Base-by-base conservation (phyloP, 306 rosid genomes). In the Rubus parviflorus region DNA sequence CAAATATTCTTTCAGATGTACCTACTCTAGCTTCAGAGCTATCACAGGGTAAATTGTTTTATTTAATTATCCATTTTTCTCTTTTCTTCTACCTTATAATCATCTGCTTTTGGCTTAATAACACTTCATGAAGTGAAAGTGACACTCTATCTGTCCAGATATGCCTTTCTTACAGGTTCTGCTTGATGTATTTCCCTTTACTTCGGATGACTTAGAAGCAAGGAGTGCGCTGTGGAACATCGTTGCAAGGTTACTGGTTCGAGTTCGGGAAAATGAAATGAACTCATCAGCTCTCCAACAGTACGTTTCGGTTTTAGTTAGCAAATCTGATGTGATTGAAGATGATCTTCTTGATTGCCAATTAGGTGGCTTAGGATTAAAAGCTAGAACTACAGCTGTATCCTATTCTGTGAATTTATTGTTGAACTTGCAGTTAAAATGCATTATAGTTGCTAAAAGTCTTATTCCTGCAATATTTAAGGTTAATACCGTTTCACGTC, bases 161-260 rank as follows among this genome's bases (percentile, higher is more conserved):
- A 75, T 84, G 63, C 8, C 60, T 72, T 85, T 95, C 64, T 76
- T 95, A 45, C 97, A 75, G 82, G 92, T 97, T 77, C 85, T 95
- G 81, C 90, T 95, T 74, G 98, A 95, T 67, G 74, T 88, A 72
- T 95, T 95, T 81, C 88, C 97, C 83, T 92, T 88, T 74, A 89
- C 91, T 83, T 87, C 91, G 83, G 91, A 88, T 57, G 98, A 94
- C 79, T 61, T 78, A 75, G 98, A 90, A 86, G 97, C 93, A 63
- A 89, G 92, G 74, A 89, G 90, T 84, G 97, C 98, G 75, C 75
- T 90, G 25, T 94, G 98, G 98, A 94, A 80, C 75, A 84, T 88
- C 75, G 75, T 89, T 81, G 93, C 86, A 56, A 82, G 95, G 85
- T 67, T 94, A 74, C 66, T 94, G 64, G 61, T 90, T 78, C 89